Evolutionary conservation across 495 filamentous ascomycete genomes (phyloP).

Genomic region (Parmelia sp.): DNA sequence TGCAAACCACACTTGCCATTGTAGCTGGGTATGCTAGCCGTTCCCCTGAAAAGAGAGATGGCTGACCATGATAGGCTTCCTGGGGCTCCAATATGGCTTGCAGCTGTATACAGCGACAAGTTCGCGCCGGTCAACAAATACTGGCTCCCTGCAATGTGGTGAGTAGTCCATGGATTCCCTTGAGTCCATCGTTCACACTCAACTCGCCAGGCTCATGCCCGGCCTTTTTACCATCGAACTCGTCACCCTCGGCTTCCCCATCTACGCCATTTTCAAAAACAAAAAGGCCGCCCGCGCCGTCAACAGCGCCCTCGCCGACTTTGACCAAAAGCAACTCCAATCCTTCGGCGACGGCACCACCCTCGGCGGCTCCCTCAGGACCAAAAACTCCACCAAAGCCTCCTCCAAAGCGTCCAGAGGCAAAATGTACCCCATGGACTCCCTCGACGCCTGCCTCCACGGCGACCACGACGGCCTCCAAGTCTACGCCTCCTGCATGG

Average conservation of each 20-base stretch:
- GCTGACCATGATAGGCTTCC: slow-evolving; percentile 42
- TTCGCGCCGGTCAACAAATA: slow-evolving; percentile 48
- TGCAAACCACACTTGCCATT: slow-evolving; percentile 55
- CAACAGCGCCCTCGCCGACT: slow-evolving; percentile 39
- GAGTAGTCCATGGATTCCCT: background rate
- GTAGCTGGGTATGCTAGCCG: slow-evolving; percentile 42
- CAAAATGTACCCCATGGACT: slow-evolving; percentile 49
- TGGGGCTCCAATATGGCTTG: slow-evolving; percentile 59
- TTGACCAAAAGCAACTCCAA: slow-evolving; percentile 32
- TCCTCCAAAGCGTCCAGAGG: slow-evolving; percentile 11
- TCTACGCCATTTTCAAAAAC: slow-evolving; percentile 45
- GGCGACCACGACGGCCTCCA: slow-evolving; percentile 51
- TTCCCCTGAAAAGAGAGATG: background rate
- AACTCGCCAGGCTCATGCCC: slow-evolving; percentile 41
- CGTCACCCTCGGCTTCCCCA: slow-evolving; percentile 49
- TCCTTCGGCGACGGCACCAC: slow-evolving; percentile 28
- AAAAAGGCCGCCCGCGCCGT: slow-evolving; percentile 18
- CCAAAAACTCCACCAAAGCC: background rate
- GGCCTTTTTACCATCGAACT: slow-evolving; percentile 48
- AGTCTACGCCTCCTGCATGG: slow-evolving; percentile 52
- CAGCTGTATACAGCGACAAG: slow-evolving; percentile 49
- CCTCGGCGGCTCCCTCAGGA: slow-evolving; percentile 14
- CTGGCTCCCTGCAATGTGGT: slow-evolving; percentile 53
- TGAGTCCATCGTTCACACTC: background rate
- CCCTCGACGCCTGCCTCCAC: slow-evolving; percentile 50